phyloP scores from a whole-genome alignment of 345 rosid species.

The Litchi chinensis region DNA sequence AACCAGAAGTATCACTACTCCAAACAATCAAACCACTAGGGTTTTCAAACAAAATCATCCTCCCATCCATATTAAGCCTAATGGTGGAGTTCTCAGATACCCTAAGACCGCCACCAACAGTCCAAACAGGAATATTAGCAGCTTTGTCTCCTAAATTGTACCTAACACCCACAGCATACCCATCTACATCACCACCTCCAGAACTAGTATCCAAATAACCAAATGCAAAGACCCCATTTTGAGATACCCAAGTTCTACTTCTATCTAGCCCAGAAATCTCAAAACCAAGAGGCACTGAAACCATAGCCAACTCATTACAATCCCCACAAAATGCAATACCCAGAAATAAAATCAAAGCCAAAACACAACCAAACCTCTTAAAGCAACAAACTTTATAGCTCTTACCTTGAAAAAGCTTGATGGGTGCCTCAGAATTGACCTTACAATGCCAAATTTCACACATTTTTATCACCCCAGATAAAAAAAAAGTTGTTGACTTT shows the following conservation, averaged over 20 bases:
- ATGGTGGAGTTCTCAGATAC: conserved; percentile 40
- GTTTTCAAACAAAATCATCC: conserved; percentile 38
- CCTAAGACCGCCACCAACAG: conserved; percentile 39
- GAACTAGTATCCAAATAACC: conserved; percentile 33
- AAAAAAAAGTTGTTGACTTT: not conserved
- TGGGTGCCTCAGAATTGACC: conserved; percentile 19
- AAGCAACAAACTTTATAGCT: conserved; percentile 8
- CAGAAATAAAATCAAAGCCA: conserved; percentile 30
- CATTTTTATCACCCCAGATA: conserved; percentile 21
- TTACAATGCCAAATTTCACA: conserved; percentile 7
- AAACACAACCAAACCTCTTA: conserved; percentile 16
- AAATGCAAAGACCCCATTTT: conserved; percentile 44
- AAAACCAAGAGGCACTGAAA: conserved; percentile 42
- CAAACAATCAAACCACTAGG: conserved; percentile 35
- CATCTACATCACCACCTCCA: conserved; percentile 29
- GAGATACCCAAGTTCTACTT: conserved; percentile 38
- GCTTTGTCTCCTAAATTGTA: conserved; percentile 37
- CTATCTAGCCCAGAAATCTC: conserved; percentile 42
- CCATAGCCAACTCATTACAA: conserved; percentile 33
- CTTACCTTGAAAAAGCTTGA: conserved; percentile 29
- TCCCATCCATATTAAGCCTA: conserved; percentile 41
- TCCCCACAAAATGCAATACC: conserved; percentile 25
- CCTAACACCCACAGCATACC: conserved; percentile 38
- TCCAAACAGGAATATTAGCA: conserved; percentile 41
- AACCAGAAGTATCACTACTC: conserved; percentile 36